These are phyloP conservation scores for Pseudogymnoascus sp. DNA, from an alignment of 2,329 filamentous ascomycete genomes.

Conservation along the genomic window DNA sequence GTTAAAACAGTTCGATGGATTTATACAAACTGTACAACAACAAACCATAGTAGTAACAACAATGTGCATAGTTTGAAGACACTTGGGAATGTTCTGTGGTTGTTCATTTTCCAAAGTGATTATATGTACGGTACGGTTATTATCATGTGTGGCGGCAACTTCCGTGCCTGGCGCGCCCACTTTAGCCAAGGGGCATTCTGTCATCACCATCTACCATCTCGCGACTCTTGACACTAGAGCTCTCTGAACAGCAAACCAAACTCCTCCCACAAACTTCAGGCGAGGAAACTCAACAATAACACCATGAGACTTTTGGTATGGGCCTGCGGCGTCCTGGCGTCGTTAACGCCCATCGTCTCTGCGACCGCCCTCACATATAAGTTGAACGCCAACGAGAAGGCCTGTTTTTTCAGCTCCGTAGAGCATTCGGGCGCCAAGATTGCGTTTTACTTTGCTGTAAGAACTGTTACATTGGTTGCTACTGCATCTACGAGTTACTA, in stretches of 20 bases:
- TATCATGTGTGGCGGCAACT: background rate
- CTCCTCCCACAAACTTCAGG: background rate
- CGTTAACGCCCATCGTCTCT: slow-evolving; percentile 62
- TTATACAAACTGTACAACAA: slow-evolving; percentile 9
- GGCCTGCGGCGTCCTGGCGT: slow-evolving; percentile 64
- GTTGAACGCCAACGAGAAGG: slow-evolving; percentile 81
- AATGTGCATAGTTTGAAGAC: slow-evolving; percentile 1
- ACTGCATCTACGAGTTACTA: slow-evolving; percentile 6
- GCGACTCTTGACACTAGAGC: slow-evolving; percentile 1
- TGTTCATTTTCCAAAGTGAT: background rate
- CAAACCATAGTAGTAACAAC: slow-evolving; percentile 9
- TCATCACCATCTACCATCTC: slow-evolving; percentile 3
- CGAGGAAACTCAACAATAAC: background rate
- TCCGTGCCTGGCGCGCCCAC: background rate
- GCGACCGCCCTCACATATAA: slow-evolving; percentile 94
- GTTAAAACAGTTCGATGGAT: slow-evolving; percentile 8
- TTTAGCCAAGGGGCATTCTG: slow-evolving; percentile 11
- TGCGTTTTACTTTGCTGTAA: slow-evolving; percentile 96
- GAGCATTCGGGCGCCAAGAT: slow-evolving; percentile 79
- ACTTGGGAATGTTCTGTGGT: background rate
- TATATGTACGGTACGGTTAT: background rate
- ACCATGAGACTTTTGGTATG: slow-evolving; percentile 62
- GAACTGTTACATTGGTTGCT: slow-evolving; percentile 29
- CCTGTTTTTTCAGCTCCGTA: slow-evolving; percentile 85
- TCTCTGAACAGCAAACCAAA: background rate